Conservation (phyloP, 208 protist species). For the Jaenimonas drosophilae region DNA sequence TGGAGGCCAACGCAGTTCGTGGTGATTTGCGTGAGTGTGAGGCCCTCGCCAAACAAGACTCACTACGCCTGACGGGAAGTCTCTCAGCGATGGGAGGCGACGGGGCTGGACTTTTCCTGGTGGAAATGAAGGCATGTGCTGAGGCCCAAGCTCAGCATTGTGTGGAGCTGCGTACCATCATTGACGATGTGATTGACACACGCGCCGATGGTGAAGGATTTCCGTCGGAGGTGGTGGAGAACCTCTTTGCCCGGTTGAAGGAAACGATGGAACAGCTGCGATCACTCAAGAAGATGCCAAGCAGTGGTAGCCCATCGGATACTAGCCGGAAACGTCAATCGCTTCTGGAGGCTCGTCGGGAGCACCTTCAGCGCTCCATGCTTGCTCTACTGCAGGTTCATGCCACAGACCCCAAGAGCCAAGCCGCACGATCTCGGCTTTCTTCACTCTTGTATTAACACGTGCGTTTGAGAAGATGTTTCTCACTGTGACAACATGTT, state of each 20-base stretch:
- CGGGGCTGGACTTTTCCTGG: constrained; percentile 2
- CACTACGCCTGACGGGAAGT: constrained; percentile 11
- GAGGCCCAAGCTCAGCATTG: constrained; percentile 20
- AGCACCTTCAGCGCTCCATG: constrained; percentile 46
- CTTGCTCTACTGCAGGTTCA: constrained; percentile 60
- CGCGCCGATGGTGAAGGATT: constrained; percentile 18
- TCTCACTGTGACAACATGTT: no score
- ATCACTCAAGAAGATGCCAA: no score
- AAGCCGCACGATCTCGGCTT: constrained; percentile 47
- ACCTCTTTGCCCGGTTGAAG: constrained; percentile 31
- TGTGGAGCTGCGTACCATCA: constrained; percentile 18
- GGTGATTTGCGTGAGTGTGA: constrained; percentile 38
- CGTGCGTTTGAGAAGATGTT: no score
- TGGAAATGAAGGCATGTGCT: constrained; percentile 17
- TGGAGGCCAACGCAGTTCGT: constrained; percentile 52
- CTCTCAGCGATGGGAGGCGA: constrained; percentile 9
- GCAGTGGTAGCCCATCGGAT: no score
- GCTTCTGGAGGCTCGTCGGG: constrained; percentile 22
- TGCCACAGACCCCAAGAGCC: constrained; percentile 41
- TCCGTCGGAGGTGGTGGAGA: constrained; percentile 22
- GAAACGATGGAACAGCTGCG: no score
- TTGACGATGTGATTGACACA: constrained; percentile 42
- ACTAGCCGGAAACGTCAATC: constrained; percentile 7
- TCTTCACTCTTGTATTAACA: constrained; percentile 62
- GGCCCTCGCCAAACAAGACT: constrained; percentile 15